Base-by-base conservation (phyloP, 768 basidiomycete species). In the Wakefieldia striispora region DNA sequence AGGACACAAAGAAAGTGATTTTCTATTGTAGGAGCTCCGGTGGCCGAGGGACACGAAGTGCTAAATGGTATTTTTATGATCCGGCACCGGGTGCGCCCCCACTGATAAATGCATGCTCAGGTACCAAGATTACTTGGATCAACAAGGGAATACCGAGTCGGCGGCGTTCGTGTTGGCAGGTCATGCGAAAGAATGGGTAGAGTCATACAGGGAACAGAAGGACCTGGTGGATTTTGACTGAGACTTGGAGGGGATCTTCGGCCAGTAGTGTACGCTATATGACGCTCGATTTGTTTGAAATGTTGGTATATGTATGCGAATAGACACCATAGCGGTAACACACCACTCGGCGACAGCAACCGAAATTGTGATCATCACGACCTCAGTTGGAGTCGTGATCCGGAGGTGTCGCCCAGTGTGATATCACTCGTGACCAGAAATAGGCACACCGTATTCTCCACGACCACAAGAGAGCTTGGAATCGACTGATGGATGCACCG, bases 1-100 rank as follows among this genome's bases (percentile, higher is more conserved):
- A 66, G 43, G 56, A 69, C 20, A 74, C 68, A 0, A 56, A 65
- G 10, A 63, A 66, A 12, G 77, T 83, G 9, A 72, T 82, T 7
- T 82, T 83, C 50, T 82, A 82, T 49, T 82, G 79, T 48, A 65
- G 70, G 36, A 76, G 76, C 55, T 80, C 78, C 1, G 66, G 68
- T 36, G 80, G 79, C 16, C 68, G 81, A 24, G 80, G 70, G 1
- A 79, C 80, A 14, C 69, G 81, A 12, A 79, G 75, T 62, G 80
- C 79, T 17, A 75, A 73, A 61, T 83, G 80, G 82, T 81, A 60
- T 27, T 69, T 20, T 47, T 5, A 29, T 31, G 2, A 21, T 19
- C 27, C 16, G 12, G 14, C 8, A 3, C 31, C 14, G 2, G 37
- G 20, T 11, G 9, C 9, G 13, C 16, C 34, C 26, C 9, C 19